Percentiles rank a stretch among this genome's conserved stretches.
Conservation (phyloP, 768 basidiomycete species). For the Rhodocollybia butyracea region DNA sequence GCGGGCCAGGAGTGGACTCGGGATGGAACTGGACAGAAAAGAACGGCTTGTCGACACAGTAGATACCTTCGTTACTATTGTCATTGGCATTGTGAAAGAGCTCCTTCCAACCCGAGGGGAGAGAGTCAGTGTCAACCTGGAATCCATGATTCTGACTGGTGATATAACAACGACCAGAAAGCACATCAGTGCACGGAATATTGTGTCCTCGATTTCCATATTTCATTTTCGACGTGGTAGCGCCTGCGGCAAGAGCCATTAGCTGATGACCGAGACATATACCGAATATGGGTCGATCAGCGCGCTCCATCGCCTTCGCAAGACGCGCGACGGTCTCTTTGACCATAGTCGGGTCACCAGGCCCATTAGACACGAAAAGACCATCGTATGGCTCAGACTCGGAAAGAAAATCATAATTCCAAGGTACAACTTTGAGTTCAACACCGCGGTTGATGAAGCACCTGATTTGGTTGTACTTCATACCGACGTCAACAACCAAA, state of each 20-base stretch:
- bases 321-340: constrained; percentile 68
- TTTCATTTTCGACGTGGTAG: constrained; percentile 97
- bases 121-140: constrained; percentile 80
- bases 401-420: constrained; percentile 88
- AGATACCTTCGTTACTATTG: constrained; percentile 96
- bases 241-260: constrained; percentile 91
- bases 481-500: constrained; percentile 94
- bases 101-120: constrained; percentile 87
- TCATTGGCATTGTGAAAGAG: constrained; percentile 97
- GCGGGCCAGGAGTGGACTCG: constrained; percentile 93
- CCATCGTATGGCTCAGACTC: constrained; percentile 88
- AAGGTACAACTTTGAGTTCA: constrained; percentile 95
- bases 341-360: constrained; percentile 91
- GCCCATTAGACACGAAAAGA: constrained; percentile 95
- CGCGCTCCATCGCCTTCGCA: constrained; percentile 61
- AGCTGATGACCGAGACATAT: constrained; percentile 99
- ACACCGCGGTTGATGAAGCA: constrained; percentile 92
- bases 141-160: constrained; percentile 99
- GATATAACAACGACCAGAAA: constrained; percentile 97
- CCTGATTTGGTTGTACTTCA: constrained; percentile 99
- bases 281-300: constrained; percentile 89
- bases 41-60: constrained; percentile 88
- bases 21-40: constrained; percentile 99
- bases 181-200: constrained; percentile 92
- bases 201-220: constrained; percentile 99